These are phyloP conservation scores for Lasiodiplodia gonubiensis DNA, from an alignment of 2,329 filamentous ascomycete genomes.

Conservation along the genomic window DNA sequence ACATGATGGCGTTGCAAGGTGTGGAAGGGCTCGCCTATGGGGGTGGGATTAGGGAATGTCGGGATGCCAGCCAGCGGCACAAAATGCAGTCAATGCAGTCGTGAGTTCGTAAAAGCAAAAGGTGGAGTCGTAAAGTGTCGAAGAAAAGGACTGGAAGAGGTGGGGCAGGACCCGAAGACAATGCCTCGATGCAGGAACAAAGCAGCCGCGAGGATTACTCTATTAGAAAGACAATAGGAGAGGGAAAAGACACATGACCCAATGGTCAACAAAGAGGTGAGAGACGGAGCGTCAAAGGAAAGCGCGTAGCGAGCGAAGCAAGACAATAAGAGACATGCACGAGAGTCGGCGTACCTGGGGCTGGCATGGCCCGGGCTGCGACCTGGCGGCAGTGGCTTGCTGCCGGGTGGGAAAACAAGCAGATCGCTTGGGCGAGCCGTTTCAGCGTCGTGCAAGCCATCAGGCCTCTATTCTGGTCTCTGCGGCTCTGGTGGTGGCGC, in stretches of 20 bases:
- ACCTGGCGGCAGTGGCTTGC: conserved; percentile 36
- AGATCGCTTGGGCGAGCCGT: conserved; percentile 46
- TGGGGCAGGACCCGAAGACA: background rate
- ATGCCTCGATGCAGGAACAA: conserved; percentile 30
- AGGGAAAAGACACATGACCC: conserved; percentile 40
- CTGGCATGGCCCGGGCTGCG: conserved; percentile 46
- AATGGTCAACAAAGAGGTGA: conserved; percentile 44
- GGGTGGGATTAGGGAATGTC: conserved; percentile 43
- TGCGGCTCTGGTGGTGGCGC: conserved; percentile 41
- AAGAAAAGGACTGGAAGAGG: conserved; percentile 12
- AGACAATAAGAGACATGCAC: conserved; percentile 31
- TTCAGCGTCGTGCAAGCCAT: conserved; percentile 49
- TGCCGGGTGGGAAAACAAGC: conserved; percentile 46
- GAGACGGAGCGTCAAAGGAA: conserved; percentile 28
- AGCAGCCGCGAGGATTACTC: conserved; percentile 23
- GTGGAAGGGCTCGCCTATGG: conserved; percentile 37
- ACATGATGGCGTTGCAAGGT: conserved; percentile 46
- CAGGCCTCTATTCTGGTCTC: conserved; percentile 51
- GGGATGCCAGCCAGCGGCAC: conserved; percentile 31
- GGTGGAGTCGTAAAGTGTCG: conserved; percentile 31
- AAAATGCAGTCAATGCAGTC: conserved; percentile 22
- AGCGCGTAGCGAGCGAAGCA: conserved; percentile 30
- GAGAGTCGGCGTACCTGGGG: conserved; percentile 44
- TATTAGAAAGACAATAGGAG: conserved; percentile 36
- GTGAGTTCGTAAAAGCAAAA: conserved; percentile 23